These are phyloP conservation scores for Lecanosticta acicola DNA, from an alignment of 2,329 filamentous ascomycete species.

Conservation along the genomic window DNA sequence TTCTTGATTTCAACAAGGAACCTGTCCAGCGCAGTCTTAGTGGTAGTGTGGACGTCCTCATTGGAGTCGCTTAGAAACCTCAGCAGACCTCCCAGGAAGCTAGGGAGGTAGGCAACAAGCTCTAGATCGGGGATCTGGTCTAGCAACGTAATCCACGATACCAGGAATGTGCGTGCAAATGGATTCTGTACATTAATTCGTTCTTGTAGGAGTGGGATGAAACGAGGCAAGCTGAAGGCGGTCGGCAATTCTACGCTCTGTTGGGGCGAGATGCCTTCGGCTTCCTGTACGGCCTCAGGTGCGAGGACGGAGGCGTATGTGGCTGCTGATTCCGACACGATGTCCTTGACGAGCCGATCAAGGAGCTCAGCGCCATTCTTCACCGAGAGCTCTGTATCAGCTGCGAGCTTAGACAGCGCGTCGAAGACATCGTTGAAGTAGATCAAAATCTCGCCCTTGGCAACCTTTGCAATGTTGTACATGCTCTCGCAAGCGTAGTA, in stretches of 20 bases:
- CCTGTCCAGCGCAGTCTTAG: slow-evolving; percentile 79
- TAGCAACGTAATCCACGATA: slow-evolving; percentile 89
- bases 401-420: slow-evolving; percentile 90
- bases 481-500: slow-evolving; percentile 99
- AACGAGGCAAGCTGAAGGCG: slow-evolving; percentile 83
- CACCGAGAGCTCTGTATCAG: slow-evolving; percentile 91
- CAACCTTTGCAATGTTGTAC: slow-evolving; percentile 99
- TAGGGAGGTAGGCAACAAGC: slow-evolving; percentile 84
- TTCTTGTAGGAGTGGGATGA: slow-evolving; percentile 90
- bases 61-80: slow-evolving; percentile 91
- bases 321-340: slow-evolving; percentile 88
- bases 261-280: slow-evolving; percentile 29
- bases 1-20: slow-evolving; percentile 92
- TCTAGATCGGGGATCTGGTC: slow-evolving; percentile 97
- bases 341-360: slow-evolving; percentile 91
- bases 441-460: slow-evolving; percentile 91
- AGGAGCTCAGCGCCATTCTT: slow-evolving; percentile 96
- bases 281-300: slow-evolving; percentile 45
- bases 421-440: slow-evolving; percentile 99
- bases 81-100: slow-evolving; percentile 82
- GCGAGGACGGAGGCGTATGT: slow-evolving; percentile 86
- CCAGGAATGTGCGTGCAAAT: slow-evolving; percentile 89
- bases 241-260: slow-evolving; percentile 57
- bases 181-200: slow-evolving; percentile 91
- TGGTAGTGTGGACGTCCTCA: slow-evolving; percentile 88